Percentiles rank a stretch among this genome's conserved stretches.
These are phyloP conservation scores for Spergularia bocconei DNA, from an alignment of 148 eudicot genomes.

Conservation along the genomic window DNA sequence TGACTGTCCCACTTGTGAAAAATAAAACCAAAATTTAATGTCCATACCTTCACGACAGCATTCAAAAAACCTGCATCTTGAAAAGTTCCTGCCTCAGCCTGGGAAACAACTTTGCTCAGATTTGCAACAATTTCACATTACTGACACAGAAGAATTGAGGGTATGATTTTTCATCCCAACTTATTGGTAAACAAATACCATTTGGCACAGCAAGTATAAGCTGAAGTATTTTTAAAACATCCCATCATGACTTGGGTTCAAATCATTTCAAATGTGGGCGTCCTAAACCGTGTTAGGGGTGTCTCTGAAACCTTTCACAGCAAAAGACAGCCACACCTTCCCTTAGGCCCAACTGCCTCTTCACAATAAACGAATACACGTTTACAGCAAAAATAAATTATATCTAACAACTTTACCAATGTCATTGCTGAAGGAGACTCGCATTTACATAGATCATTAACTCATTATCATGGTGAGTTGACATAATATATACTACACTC, in stretches of 20 bases:
- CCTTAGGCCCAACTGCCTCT: background rate
- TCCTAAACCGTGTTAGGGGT: background rate
- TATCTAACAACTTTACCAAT: too few relatives aligned
- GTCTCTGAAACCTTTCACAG: background rate
- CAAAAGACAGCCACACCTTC: background rate
- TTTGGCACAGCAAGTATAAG: background rate
- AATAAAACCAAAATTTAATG: background rate
- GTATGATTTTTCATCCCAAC: background rate
- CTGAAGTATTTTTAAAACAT: background rate
- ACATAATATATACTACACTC: background rate
- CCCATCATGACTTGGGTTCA: background rate
- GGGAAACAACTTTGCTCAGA: slow-evolving; percentile 23
- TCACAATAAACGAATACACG: background rate
- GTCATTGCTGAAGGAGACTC: too few relatives aligned
- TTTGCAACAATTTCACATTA: background rate
- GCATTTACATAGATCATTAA: too few relatives aligned
- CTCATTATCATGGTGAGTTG: background rate
- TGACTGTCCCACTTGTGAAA: background rate
- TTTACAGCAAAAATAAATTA: background rate
- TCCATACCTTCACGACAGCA: slow-evolving; percentile 91
- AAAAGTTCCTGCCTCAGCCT: slow-evolving; percentile 73
- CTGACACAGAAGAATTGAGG: background rate
- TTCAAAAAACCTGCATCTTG: slow-evolving; percentile 69
- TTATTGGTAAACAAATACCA: background rate
- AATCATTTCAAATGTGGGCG: background rate